These are phyloP conservation scores for Candida glaebosa DNA, from an alignment of 805 yeast genomes.

Conservation along the genomic window DNA sequence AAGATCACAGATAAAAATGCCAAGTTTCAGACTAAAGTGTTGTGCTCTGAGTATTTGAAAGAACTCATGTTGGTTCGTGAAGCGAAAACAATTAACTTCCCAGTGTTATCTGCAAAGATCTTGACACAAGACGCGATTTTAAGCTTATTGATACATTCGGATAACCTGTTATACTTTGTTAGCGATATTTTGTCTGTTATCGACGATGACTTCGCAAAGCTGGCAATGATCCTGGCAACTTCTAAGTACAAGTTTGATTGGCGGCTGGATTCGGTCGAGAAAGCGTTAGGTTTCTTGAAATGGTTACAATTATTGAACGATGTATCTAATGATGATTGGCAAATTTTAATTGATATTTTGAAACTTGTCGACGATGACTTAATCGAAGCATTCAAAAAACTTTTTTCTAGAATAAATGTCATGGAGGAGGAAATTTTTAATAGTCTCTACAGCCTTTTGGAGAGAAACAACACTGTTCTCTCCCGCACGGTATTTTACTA, in stretches of 20 bases:
- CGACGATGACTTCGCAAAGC: background rate
- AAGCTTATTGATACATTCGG: background rate
- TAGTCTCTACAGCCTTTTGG: slow-evolving; percentile 36
- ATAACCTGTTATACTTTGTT: background rate
- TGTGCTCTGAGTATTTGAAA: slow-evolving; percentile 38
- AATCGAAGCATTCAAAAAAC: slow-evolving; percentile 8
- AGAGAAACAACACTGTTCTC: slow-evolving; percentile 18
- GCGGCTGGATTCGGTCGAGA: slow-evolving; percentile 27
- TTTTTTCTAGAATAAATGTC: slow-evolving; percentile 13
- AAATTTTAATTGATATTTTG: slow-evolving; percentile 14
- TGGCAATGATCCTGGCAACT: background rate
- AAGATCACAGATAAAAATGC: slow-evolving; percentile 33
- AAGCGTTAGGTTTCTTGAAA: slow-evolving; percentile 34
- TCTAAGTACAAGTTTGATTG: slow-evolving; percentile 20
- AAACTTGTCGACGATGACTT: slow-evolving; percentile 8
- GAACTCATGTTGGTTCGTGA: background rate
- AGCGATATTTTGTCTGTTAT: background rate
- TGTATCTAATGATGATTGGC: slow-evolving; percentile 12
- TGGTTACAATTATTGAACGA: slow-evolving; percentile 13
- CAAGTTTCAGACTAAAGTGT: slow-evolving; percentile 34
- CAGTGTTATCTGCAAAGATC: too few species aligned
- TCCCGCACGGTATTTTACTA: slow-evolving; percentile 23
- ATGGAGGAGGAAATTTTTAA: slow-evolving; percentile 12
- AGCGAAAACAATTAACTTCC: background rate
- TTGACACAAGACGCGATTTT: background rate